phyloP scores from a whole-genome alignment of 441 rosid species.

The Adansonia grandidieri region DNA sequence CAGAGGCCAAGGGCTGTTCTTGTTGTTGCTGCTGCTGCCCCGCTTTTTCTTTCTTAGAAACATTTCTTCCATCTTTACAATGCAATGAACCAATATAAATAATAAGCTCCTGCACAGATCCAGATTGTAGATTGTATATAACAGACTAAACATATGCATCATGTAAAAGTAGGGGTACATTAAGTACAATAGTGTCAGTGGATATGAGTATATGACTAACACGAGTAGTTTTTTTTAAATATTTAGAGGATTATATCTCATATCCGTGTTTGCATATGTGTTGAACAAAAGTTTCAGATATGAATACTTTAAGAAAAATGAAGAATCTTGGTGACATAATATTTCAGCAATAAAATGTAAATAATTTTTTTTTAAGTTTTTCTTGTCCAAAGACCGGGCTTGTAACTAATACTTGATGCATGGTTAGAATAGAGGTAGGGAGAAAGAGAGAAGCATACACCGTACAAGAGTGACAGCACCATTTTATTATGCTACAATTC shows the following conservation, averaged over 20 bases:
- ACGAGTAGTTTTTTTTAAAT: not conserved
- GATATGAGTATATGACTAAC: too few relatives aligned
- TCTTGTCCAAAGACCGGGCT: not conserved
- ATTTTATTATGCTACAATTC: slow-evolving; percentile 39
- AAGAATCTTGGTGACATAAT: too few relatives aligned
- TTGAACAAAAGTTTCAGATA: not conserved
- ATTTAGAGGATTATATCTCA: not conserved
- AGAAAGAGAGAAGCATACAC: slow-evolving; percentile 36
- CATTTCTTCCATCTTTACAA: slow-evolving; percentile 23
- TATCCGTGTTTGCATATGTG: not conserved
- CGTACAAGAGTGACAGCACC: slow-evolving; percentile 31
- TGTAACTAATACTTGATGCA: slow-evolving; percentile 25
- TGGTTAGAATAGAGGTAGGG: not conserved
- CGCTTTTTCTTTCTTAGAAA: slow-evolving; percentile 13
- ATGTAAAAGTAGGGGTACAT: too few relatives aligned
- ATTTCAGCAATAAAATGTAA: not conserved
- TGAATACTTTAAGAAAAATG: not conserved
- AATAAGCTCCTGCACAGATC: not conserved
- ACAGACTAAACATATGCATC: not conserved
- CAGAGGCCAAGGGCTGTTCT: slow-evolving; percentile 1
- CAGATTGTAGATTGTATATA: not conserved
- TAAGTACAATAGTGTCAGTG: not conserved
- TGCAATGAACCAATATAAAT: slow-evolving; percentile 29
- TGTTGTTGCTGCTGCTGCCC: slow-evolving; percentile 8
- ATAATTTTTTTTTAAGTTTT: not conserved